Evolutionary conservation across 495 filamentous ascomycete genomes (phyloP), one percentile per base, ranked within the genome.

Genomic region (Penicillium turbatum): DNA sequence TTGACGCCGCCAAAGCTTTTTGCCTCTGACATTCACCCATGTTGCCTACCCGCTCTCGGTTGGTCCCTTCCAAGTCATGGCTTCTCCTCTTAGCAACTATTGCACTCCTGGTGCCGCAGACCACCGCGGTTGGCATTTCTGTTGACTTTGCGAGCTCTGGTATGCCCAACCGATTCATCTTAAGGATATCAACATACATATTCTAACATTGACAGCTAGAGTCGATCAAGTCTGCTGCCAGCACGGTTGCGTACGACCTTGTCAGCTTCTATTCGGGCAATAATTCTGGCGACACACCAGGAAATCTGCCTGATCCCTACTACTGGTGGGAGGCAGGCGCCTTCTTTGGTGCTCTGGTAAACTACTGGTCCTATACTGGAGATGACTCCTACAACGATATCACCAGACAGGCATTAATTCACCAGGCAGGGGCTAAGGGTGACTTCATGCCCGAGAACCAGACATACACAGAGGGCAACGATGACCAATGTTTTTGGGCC

Each of bases 401-500:
- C 4, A 83, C 82, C 3, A 73, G 64, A 2, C 78, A 88, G 57
- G 89, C 79, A 0, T 65, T 95, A 44, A 59, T 85, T 1, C 83
- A 79, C 52, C 90, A 95, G 65, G 78, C 74, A n/a, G 84, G 86
- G 8, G 74, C 76, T 5, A 73, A 84, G 32, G 60, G 72, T 12
- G 79, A 90, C 62, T 91, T 81, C 65, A 87, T 89, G 86, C 86
- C 89, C 0, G 62, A 72, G 7, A 92, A 95, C 62, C 88, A 92
- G 64, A 86, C 87, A 26, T 76, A 81, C 51, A 82, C 82, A 0
- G 63, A 77, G 31, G 86, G 88, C 17, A 92, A 92, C 69, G 88
- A 92, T 57, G 88, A 92, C 65, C 88, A 91, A 60, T 83, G 81
- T 0, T 92, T 92, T 59, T 92, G 88, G 88, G 89, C 76, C 30